These are phyloP conservation scores for Mytilinidion resinicola DNA, from an alignment of 495 filamentous ascomycete species.

Conservation along the genomic window DNA sequence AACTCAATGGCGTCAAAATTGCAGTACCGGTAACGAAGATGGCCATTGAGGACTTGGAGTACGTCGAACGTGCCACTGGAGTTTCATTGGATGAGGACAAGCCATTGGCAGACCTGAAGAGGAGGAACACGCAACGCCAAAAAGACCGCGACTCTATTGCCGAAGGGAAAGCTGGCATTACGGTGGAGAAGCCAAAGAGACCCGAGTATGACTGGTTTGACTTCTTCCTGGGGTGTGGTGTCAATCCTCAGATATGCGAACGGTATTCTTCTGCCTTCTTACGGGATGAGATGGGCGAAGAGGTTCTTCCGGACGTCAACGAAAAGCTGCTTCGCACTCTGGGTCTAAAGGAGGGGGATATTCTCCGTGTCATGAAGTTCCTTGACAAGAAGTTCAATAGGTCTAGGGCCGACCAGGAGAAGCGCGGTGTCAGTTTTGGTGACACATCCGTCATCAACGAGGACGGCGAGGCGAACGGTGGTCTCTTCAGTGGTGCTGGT, in stretches of 20 bases:
- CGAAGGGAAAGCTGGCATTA: constrained; percentile 43
- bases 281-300: constrained; percentile 92
- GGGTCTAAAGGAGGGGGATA: constrained; percentile 91
- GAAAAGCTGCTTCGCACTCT: constrained; percentile 73
- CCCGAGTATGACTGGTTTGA: constrained; percentile 96
- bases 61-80: constrained; percentile 81
- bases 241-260: constrained; percentile 86
- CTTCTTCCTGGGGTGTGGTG: constrained; percentile 89
- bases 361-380: constrained; percentile 85
- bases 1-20: constrained; percentile 96
- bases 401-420: constrained; percentile 44
- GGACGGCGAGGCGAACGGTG: constrained; percentile 50
- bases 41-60: constrained; percentile 90
- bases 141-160: constrained; percentile 21
- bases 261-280: constrained; percentile 83
- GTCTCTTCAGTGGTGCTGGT: constrained; percentile 86
- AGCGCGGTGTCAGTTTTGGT: constrained; percentile 58
- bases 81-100: constrained; percentile 94
- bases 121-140: constrained; percentile 37
- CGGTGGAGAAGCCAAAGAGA: constrained; percentile 44
- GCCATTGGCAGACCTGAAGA: constrained; percentile 73
- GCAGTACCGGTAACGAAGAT: constrained; percentile 92
- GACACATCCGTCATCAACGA: constrained; percentile 46
- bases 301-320: constrained; percentile 78
- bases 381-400: constrained; percentile 77